These are phyloP conservation scores for Sarcodon sp. DNA, from an alignment of 768 basidiomycete genomes.

Conservation along the genomic window DNA sequence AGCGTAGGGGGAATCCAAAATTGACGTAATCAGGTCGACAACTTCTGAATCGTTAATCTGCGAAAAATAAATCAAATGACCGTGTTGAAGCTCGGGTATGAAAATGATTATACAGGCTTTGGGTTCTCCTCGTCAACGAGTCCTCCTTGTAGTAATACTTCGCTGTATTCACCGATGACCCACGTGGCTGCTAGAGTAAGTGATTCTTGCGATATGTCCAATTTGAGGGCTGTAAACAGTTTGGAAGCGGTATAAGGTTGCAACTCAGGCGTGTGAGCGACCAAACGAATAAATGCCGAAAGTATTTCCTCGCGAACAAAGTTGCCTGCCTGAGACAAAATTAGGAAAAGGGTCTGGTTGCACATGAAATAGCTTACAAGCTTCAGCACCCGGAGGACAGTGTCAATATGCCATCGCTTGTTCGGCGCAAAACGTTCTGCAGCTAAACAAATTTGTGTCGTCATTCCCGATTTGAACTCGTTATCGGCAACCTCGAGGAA, in stretches of 20 bases:
- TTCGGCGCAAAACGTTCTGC: slow-evolving; percentile 96
- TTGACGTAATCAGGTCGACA: slow-evolving; percentile 74
- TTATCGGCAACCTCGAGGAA: slow-evolving; percentile 98
- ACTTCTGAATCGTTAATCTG: slow-evolving; percentile 76
- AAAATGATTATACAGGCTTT: slow-evolving; percentile 32
- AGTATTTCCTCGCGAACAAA: slow-evolving; percentile 95
- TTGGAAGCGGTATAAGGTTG: slow-evolving; percentile 93
- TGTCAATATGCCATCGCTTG: slow-evolving; percentile 99
- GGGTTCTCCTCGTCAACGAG: slow-evolving; percentile 66
- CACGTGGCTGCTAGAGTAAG: slow-evolving; percentile 88
- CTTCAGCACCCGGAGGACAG: slow-evolving; percentile 84
- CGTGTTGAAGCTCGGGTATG: background rate
- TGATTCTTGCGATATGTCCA: slow-evolving; percentile 94
- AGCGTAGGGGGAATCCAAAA: slow-evolving; percentile 88
- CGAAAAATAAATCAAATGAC: slow-evolving; percentile 1
- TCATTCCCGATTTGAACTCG: slow-evolving; percentile 97
- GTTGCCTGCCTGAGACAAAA: slow-evolving; percentile 70
- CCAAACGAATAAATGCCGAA: slow-evolving; percentile 89
- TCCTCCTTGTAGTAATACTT: slow-evolving; percentile 78
- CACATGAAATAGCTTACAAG: slow-evolving; percentile 38
- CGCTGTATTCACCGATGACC: slow-evolving; percentile 95
- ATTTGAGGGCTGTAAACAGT: slow-evolving; percentile 74
- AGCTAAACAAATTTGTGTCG: slow-evolving; percentile 91
- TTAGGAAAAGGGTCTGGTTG: background rate
- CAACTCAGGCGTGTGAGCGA: slow-evolving; percentile 92